Conservation (phyloP, 768 basidiomycete genomes). For the Boletus vinaceobasis region DNA sequence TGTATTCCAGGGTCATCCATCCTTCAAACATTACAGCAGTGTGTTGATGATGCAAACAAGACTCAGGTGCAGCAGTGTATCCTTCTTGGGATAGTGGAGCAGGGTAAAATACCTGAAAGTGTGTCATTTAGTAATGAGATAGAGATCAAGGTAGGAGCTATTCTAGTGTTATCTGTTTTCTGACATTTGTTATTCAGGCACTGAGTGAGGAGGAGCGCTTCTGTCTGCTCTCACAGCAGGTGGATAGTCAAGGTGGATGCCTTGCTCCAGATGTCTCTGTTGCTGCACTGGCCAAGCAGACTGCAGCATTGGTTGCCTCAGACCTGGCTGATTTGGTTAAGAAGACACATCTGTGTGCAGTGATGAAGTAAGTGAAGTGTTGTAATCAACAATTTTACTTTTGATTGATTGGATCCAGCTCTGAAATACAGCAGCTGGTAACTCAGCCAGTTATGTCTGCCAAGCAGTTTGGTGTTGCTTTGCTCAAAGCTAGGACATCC, state of each 20-base stretch:
- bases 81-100: constrained; percentile 68
- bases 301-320: constrained; percentile 82
- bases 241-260: constrained; percentile 36
- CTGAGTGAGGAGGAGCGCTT: constrained; percentile 75
- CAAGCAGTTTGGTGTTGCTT: constrained; percentile 68
- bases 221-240: constrained; percentile 47
- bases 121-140: constrained; percentile 88
- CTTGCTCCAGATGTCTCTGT: constrained; percentile 79
- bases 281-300: constrained; percentile 71
- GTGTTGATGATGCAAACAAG: constrained; percentile 56
- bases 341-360: constrained; percentile 53
- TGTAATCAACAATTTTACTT: neutral
- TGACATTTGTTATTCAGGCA: constrained; percentile 46
- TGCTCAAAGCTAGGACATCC: constrained; percentile 66
- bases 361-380: constrained; percentile 14
- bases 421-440: neutral
- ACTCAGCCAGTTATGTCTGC: constrained; percentile 28
- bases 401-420: constrained; percentile 2
- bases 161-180: neutral
- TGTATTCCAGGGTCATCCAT: constrained; percentile 52
- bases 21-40: constrained; percentile 57
- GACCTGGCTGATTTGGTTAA: constrained; percentile 72
- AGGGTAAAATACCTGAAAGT: constrained; percentile 57
- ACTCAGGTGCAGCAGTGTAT: constrained; percentile 68
- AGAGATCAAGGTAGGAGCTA: constrained; percentile 54